A percentile compares a stretch with the other conserved stretches of the same genome.
Evolutionary conservation across 1,139 yeast species (phyloP).

Genomic region (Sugiyamaella grinbergsii): DNA sequence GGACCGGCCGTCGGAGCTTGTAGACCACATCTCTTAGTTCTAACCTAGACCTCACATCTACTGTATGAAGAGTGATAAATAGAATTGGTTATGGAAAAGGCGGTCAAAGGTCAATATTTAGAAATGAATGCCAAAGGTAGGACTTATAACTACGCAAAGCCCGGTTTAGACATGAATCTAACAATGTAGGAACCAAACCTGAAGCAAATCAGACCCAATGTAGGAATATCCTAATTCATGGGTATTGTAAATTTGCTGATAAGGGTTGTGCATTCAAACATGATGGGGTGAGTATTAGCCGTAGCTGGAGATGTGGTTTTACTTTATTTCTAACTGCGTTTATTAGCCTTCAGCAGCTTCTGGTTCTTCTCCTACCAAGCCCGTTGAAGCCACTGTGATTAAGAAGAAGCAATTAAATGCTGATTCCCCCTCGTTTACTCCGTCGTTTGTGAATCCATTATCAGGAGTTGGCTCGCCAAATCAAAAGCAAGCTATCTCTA

Average conservation of each 20-base stretch:
- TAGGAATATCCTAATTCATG: slow-evolving; percentile 81
- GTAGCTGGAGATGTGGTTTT: neutral
- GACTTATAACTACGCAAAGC: neutral
- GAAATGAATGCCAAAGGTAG: slow-evolving; percentile 15
- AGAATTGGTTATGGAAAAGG: slow-evolving; percentile 4
- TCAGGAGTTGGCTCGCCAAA: slow-evolving; percentile 23
- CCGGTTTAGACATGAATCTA: neutral
- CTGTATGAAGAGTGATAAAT: too few relatives aligned
- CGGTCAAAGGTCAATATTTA: neutral
- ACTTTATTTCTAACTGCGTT: neutral
- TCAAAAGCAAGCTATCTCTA: slow-evolving; percentile 21
- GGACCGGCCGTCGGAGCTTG: neutral
- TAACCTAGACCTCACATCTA: too few relatives aligned
- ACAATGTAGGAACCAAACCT: slow-evolving; percentile 16
- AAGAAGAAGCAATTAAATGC: slow-evolving; percentile 55
- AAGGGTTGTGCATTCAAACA: slow-evolving; percentile 89
- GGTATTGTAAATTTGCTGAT: slow-evolving; percentile 84
- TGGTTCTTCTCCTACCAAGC: slow-evolving; percentile 1
- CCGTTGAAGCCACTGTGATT: slow-evolving; percentile 4
- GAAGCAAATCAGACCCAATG: slow-evolving; percentile 75
- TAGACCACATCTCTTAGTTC: too few relatives aligned
- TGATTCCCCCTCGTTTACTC: slow-evolving; percentile 70
- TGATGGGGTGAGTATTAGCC: slow-evolving; percentile 36
- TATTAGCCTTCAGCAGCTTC: slow-evolving; percentile 1
- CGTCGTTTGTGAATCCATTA: slow-evolving; percentile 39